phyloP scores from a whole-genome alignment of 192 early-diverging fungal genomes.

The Coemansia sp. region DNA sequence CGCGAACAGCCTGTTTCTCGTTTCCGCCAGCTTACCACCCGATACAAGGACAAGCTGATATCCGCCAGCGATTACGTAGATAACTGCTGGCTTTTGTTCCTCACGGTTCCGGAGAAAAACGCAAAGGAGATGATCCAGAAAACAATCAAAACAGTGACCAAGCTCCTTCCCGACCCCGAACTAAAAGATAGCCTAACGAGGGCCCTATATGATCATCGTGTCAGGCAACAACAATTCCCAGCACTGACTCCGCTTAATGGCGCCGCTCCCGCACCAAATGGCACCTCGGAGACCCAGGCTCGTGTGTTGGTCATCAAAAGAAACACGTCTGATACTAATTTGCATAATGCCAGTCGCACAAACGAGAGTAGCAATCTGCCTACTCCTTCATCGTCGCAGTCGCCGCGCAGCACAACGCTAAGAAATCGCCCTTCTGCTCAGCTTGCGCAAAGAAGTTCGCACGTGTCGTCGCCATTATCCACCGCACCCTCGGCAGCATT shows the following conservation, averaged over 20 bases:
- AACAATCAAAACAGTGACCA: slow-evolving; percentile 32
- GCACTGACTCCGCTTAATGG: slow-evolving; percentile 33
- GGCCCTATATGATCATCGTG: slow-evolving; percentile 31
- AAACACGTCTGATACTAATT: neutral
- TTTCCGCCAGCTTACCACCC: slow-evolving; percentile 44
- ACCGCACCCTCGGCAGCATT: slow-evolving; percentile 11
- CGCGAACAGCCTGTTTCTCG: slow-evolving; percentile 49
- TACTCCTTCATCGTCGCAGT: slow-evolving; percentile 8
- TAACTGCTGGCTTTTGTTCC: slow-evolving; percentile 49
- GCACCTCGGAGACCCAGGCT: slow-evolving; percentile 6
- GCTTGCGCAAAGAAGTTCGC: neutral
- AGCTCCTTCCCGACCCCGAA: slow-evolving; percentile 24
- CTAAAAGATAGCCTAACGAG: slow-evolving; percentile 23
- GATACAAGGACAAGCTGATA: slow-evolving; percentile 28
- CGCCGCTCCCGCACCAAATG: neutral
- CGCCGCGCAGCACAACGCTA: neutral
- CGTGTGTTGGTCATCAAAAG: slow-evolving; percentile 43
- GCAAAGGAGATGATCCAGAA: slow-evolving; percentile 53
- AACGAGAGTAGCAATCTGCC: slow-evolving; percentile 6
- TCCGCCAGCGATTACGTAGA: slow-evolving; percentile 40
- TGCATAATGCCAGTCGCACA: neutral
- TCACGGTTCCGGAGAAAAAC: slow-evolving; percentile 46
- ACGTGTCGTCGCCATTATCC: neutral
- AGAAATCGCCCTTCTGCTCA: neutral
- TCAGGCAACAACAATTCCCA: slow-evolving; percentile 52